Conservation (phyloP, 345 rosid species). For the Rhizophora mangle region DNA sequence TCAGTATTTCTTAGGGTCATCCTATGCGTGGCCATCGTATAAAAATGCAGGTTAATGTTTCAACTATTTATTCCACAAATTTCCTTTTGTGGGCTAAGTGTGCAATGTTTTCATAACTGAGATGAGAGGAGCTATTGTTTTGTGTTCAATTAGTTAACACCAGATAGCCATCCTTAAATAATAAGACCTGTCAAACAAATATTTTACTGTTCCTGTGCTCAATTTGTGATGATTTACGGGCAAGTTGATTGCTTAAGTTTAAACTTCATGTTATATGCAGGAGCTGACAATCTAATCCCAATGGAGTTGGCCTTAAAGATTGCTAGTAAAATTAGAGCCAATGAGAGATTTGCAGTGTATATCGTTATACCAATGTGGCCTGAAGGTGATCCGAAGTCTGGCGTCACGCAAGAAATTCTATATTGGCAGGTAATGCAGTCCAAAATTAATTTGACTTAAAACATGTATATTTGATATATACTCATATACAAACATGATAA, state of each 20-base stretch:
- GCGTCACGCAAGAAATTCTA: conserved; percentile 84
- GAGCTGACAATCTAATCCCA: conserved; percentile 92
- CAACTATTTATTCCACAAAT: conserved; percentile 1
- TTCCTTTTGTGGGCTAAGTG: neutral
- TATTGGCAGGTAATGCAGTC: conserved; percentile 76
- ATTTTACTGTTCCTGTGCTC: too few species aligned
- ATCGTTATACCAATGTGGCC: conserved; percentile 96
- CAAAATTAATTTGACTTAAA: conserved; percentile 1
- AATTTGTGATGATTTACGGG: too few species aligned
- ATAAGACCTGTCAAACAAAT: too few species aligned
- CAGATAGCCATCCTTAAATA: too few species aligned
- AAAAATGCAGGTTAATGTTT: conserved; percentile 65
- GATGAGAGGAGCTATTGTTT: too few species aligned
- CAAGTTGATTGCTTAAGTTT: neutral
- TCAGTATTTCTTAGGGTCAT: conserved; percentile 96
- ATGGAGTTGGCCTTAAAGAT: conserved; percentile 96
- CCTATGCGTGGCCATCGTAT: conserved; percentile 92
- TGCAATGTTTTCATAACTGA: neutral
- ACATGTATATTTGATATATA: neutral
- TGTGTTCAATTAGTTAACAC: too few species aligned
- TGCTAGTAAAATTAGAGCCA: conserved; percentile 80
- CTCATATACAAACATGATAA: neutral
- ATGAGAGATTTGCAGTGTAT: conserved; percentile 85
- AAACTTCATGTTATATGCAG: conserved; percentile 34
- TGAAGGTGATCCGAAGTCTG: conserved; percentile 88